Percentiles rank a stretch among this genome's conserved stretches.
These are phyloP conservation scores for Saccharomyces hybrid DNA, from an alignment of 1,139 yeast species.

Conservation along the genomic window DNA sequence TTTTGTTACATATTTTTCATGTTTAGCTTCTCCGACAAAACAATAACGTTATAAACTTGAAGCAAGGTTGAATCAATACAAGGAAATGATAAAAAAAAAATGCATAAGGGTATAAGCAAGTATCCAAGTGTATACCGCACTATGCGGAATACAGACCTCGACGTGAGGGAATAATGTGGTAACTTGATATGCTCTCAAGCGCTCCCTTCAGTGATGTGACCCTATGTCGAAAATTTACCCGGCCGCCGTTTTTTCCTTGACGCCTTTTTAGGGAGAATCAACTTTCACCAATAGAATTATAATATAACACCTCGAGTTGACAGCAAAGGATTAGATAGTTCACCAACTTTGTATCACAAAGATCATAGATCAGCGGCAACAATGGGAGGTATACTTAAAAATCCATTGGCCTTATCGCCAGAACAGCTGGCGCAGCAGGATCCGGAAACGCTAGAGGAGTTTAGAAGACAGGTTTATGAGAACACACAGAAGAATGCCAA, in stretches of 20 bases:
- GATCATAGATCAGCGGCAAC: not conserved
- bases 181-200: not conserved
- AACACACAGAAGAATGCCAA: conserved; percentile 43
- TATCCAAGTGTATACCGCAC: too few species aligned
- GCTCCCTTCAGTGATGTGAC: not conserved
- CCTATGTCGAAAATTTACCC: not conserved
- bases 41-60: too few species aligned
- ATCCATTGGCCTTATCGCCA: conserved; percentile 24
- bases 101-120: too few species aligned
- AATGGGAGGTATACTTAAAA: conserved; percentile 38
- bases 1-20: too few species aligned
- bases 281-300: not conserved
- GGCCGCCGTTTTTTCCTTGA: not conserved
- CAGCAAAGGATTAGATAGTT: not conserved
- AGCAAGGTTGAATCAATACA: too few species aligned
- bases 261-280: not conserved
- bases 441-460: conserved; percentile 38
- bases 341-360: not conserved
- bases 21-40: too few species aligned
- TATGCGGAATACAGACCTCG: too few species aligned
- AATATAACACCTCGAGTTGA: not conserved
- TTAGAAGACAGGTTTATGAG: conserved; percentile 41
- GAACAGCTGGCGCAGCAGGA: conserved; percentile 17
- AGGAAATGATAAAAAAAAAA: too few species aligned
- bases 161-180: too few species aligned